Conservation (phyloP, 257 asterid species). For the Eucommia ulmoides region DNA sequence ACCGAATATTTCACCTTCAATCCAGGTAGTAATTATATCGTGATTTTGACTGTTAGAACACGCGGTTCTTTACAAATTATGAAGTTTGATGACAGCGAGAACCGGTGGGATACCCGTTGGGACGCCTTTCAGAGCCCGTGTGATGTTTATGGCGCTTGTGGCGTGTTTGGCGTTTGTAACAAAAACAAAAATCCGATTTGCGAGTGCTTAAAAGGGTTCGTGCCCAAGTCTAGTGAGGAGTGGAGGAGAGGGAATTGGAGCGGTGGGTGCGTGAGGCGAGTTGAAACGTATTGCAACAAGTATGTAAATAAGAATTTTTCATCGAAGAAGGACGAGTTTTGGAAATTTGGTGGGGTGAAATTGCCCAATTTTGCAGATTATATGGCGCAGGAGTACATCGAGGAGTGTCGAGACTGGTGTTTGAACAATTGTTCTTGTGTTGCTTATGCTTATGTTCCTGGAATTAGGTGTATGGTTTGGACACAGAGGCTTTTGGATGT, state of each 20-base stretch:
- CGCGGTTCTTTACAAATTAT: constrained; percentile 13
- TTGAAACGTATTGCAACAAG: constrained; percentile 16
- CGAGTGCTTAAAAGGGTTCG: constrained; percentile 24
- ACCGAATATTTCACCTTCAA: constrained; percentile 4
- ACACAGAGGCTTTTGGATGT: too few species aligned
- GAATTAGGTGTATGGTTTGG: too few species aligned
- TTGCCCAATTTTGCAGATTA: too few species aligned
- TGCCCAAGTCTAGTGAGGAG: constrained; percentile 17
- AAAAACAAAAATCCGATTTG: constrained; percentile 14
- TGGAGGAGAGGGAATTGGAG: constrained; percentile 36
- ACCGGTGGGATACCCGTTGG: constrained; percentile 17
- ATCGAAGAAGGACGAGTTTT: too few species aligned
- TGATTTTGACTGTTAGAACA: constrained; percentile 6
- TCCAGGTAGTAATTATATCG: constrained; percentile 4
- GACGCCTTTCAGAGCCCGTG: constrained; percentile 12
- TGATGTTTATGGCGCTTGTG: constrained; percentile 27
- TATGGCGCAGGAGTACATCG: too few species aligned
- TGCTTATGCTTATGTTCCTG: too few species aligned
- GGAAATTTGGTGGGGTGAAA: too few species aligned
- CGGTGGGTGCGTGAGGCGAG: constrained; percentile 30
- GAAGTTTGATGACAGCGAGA: constrained; percentile 2
- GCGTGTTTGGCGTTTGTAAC: constrained; percentile 25
- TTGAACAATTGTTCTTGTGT: too few species aligned
- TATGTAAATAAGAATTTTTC: too few species aligned
- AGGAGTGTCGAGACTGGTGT: too few species aligned